Evolutionary conservation across 2,329 filamentous ascomycete genomes (phyloP), one percentile per base, ranked within the genome.

Genomic region (Tothia fuscella): DNA sequence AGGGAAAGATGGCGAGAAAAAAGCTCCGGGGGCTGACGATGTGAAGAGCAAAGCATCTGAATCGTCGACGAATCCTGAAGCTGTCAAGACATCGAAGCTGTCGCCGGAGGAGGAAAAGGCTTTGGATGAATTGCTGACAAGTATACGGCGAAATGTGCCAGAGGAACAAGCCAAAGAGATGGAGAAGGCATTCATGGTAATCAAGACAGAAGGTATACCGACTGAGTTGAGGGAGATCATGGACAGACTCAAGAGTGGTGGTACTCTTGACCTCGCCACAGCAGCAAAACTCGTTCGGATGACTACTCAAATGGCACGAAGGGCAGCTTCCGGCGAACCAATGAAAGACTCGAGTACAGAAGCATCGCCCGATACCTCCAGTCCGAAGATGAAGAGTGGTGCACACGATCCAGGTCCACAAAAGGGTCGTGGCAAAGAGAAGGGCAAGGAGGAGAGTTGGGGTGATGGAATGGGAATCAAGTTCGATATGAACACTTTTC

Each of bases 171-270:
- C 67, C 29, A 61, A 74, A 38, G 63, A 70, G 17, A 59, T 87
- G 45, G 68, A 76, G 45, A 67, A 73, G 36, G 67, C 78, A 6
- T 61, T 82, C n/a, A 14, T 26, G 5, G 65, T 71, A 21, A 70
- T 89, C 46, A 76, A 78, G 61, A 68, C 70, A 46, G 69, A 78
- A 31, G 86, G 86, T 7, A 74, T 86, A 13, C 83, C 85, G 1
- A 52, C 63, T 17, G 83, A 86, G 54, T 62, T 86, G 14, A 71
- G 73, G 42, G 71, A 80, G 48, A 70, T 81, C 40, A 71, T 80
- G 58, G 67, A 76, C 38, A 68, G 69, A 48, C 62, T 65, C 53
- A 63, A 56, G 57, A 69, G 66, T 24, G 65, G 66, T 24, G 61
- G 66, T 48, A 58, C 60, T 42, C 53, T 71, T 24, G 67, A 69